Base-by-base conservation (phyloP, 805 yeast species). In the Candida yuanshanica region DNA sequence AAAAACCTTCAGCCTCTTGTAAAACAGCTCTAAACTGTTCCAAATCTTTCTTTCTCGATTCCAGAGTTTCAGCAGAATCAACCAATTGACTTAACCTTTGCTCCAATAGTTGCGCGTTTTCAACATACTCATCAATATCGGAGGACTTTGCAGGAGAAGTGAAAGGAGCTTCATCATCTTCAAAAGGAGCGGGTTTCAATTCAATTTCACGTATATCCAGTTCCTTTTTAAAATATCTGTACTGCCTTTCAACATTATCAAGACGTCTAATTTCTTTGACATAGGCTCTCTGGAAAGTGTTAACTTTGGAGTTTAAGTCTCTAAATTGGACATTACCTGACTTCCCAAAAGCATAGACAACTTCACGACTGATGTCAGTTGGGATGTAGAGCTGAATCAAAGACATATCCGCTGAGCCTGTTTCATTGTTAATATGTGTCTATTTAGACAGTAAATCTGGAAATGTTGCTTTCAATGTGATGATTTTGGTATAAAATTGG, bases 391-490 rank as follows among this genome's bases (percentile, higher is more conserved):
- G 73, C 69, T 93, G 98, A 38, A 91, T 85, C 56, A 95, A 75
- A 39, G 95, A 79, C 98, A 93, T 93, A 59, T 88, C 95, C 83
- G 98, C 98, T 46, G 98, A 87, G 72, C 96, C 61, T 56, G 22
- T 17, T 21, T 5, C 4, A 18, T 17, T 29, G 52, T 51, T 42
- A 43, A 47, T 48, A 34, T 11, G 4, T 14, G 31, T n/a, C 18
- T 4, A 14, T 14, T 14, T 5, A 18, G 7, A 12, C 8, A 8
- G 3, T 10, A 8, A 14, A 27, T 27, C 18, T 18, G 13, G 21
- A 29, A 11, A 16, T 24, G 7, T 18, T 4, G 9, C 5, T 20
- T 9, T 6, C 20, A 17, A 7, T 18, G 21, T 10, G 26, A 24
- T n/a, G n/a, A n/a, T n/a, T n/a, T n/a, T n/a, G n/a, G n/a, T n/a